phyloP scores from a whole-genome alignment of 1,284 basidiomycete species.

The Melanopsichium pennsylvanicum region DNA sequence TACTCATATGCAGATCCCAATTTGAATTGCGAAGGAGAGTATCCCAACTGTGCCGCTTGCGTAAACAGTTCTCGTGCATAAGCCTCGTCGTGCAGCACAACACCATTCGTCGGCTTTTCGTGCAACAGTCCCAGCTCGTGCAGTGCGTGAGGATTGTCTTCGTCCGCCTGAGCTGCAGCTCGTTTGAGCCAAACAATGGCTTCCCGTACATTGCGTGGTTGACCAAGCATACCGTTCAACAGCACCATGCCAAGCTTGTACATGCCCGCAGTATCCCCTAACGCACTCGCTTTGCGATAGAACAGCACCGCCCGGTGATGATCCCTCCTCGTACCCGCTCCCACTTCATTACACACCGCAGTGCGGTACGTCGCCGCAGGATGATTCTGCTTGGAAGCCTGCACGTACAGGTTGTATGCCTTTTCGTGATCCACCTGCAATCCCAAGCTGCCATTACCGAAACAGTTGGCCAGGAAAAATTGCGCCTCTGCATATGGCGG shows the following conservation, averaged over 20 bases:
- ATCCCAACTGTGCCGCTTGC: conserved; percentile 91
- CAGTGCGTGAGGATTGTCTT: conserved; percentile 96
- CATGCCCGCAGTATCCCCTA: conserved; percentile 98
- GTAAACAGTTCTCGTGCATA: conserved; percentile 88
- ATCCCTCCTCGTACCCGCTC: conserved; percentile 94
- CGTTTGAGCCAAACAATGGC: conserved; percentile 93
- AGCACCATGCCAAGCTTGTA: conserved; percentile 98
- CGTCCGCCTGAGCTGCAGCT: conserved; percentile 95
- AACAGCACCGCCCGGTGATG: conserved; percentile 88
- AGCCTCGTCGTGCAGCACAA: conserved; percentile 73
- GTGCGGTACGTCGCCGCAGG: conserved; percentile 94
- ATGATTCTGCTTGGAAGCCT: conserved; percentile 97
- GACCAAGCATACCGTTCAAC: conserved; percentile 82
- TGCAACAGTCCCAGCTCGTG: conserved; percentile 94
- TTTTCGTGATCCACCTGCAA: conserved; percentile 95
- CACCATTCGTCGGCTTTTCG: conserved; percentile 69
- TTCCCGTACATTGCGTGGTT: conserved; percentile 85
- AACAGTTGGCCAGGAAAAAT: conserved; percentile 97
- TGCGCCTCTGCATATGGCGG: conserved; percentile 92
- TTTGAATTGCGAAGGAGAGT: conserved; percentile 92
- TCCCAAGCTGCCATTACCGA: conserved; percentile 92
- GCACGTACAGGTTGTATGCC: conserved; percentile 96
- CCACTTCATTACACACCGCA: conserved; percentile 98
- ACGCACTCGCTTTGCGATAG: conserved; percentile 92
- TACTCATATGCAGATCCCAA: conserved; percentile 95